A percentile compares a stretch with the other conserved stretches of the same genome.
Evolutionary conservation across 495 filamentous ascomycete genomes (phyloP).

Genomic region (Aspergillus indologenus): DNA sequence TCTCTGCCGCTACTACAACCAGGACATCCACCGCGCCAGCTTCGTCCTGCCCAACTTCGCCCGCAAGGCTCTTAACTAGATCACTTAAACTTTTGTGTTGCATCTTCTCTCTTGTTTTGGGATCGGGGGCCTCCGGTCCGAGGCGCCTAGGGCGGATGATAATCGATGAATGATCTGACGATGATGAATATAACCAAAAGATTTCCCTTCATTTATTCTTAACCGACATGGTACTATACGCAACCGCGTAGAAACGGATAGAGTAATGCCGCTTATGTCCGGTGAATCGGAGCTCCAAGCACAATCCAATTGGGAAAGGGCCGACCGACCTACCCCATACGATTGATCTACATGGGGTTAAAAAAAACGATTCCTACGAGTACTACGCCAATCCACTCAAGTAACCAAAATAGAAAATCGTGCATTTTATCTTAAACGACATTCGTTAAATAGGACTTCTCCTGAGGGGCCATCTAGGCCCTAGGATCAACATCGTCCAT

Average conservation of each 20-base stretch:
- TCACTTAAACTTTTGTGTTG: slow-evolving; percentile 10
- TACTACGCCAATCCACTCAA: background rate
- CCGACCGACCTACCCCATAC: too few species aligned
- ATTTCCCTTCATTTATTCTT: slow-evolving; percentile 1
- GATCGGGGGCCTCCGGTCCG: slow-evolving; percentile 3
- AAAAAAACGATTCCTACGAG: too few species aligned
- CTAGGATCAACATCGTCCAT: slow-evolving; percentile 19
- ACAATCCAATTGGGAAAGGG: too few species aligned
- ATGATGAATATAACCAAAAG: slow-evolving; percentile 20
- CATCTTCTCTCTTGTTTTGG: slow-evolving; percentile 15
- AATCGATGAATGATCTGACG: slow-evolving; percentile 23
- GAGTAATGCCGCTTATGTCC: too few species aligned
- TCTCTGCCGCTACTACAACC: slow-evolving; percentile 92
- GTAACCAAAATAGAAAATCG: slow-evolving; percentile 13
- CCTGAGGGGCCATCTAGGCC: slow-evolving; percentile 8
- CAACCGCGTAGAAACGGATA: too few species aligned
- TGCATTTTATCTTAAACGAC: slow-evolving; percentile 14
- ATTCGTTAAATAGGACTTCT: slow-evolving; percentile 22
- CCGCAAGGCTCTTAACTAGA: slow-evolving; percentile 61
- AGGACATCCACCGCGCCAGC: slow-evolving; percentile 87
- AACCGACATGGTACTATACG: background rate
- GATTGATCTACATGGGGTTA: too few species aligned
- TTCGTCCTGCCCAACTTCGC: slow-evolving; percentile 95
- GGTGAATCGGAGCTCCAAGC: too few species aligned
- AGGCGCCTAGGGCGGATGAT: slow-evolving; percentile 11